Conservation (phyloP, 495 filamentous ascomycete genomes). For the Tuber calosporum region DNA sequence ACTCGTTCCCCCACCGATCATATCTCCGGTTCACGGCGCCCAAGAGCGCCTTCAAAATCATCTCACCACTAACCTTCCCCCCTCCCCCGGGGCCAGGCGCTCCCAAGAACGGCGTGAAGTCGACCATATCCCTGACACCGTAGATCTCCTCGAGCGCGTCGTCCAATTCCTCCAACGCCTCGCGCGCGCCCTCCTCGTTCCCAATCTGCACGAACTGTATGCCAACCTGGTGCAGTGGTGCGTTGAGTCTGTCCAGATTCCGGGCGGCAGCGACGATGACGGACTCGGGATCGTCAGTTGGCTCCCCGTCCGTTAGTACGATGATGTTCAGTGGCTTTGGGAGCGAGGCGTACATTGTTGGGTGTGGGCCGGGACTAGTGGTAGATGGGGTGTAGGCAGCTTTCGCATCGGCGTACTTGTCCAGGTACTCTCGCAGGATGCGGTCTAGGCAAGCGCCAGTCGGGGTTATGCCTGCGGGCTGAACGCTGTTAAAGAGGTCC, state of each 20-base stretch:
- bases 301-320: slow-evolving; percentile 82
- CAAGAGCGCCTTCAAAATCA: slow-evolving; percentile 38
- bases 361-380: background rate
- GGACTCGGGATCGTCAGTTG: slow-evolving; percentile 71
- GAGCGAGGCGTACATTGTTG: slow-evolving; percentile 6
- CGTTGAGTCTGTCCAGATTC: slow-evolving; percentile 63
- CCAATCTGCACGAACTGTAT: slow-evolving; percentile 98
- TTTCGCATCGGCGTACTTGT: slow-evolving; percentile 27
- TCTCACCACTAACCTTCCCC: slow-evolving; percentile 25
- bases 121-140: slow-evolving; percentile 78
- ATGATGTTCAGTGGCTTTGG: slow-evolving; percentile 85
- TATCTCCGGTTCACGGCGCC: slow-evolving; percentile 39
- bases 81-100: slow-evolving; percentile 14
- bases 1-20: slow-evolving; percentile 32
- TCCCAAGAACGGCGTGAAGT: slow-evolving; percentile 51
- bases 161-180: slow-evolving; percentile 67
- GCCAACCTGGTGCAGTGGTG: slow-evolving; percentile 78
- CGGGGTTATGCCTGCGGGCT: slow-evolving; percentile 61
- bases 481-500: slow-evolving; percentile 60
- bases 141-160: slow-evolving; percentile 57
- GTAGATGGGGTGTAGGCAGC: slow-evolving; percentile 8
- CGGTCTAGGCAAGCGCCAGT: slow-evolving; percentile 65
- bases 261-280: slow-evolving; percentile 61
- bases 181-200: slow-evolving; percentile 56
- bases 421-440: slow-evolving; percentile 68